Conservation (phyloP, 2,329 filamentous ascomycete species). For the Pseudonectria buxi region DNA sequence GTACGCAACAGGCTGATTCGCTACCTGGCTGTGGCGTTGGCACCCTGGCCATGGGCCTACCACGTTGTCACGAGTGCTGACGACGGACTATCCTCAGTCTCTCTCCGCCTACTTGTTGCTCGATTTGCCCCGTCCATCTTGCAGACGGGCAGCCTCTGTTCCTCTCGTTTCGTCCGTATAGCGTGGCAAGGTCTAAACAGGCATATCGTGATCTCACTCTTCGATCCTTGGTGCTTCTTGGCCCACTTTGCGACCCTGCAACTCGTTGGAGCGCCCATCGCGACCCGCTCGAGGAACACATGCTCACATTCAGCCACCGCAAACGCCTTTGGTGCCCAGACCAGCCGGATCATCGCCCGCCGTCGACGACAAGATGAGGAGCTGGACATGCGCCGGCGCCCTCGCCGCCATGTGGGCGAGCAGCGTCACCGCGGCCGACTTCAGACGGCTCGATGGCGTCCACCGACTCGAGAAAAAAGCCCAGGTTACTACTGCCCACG, state of each 20-base stretch:
- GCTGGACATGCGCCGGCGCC: constrained; percentile 12
- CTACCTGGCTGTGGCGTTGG: too few relatives aligned
- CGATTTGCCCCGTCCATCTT: too few relatives aligned
- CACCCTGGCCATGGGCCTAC: too few relatives aligned
- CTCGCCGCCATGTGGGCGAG: constrained; percentile 15
- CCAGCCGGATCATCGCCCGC: neutral
- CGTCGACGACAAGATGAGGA: constrained; percentile 11
- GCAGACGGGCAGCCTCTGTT: too few relatives aligned
- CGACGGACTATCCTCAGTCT: too few relatives aligned
- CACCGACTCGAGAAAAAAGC: constrained; percentile 25
- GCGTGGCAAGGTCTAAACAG: too few relatives aligned
- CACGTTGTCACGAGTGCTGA: too few relatives aligned
- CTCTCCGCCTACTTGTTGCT: too few relatives aligned
- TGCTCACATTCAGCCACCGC: neutral
- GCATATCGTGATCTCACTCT: neutral
- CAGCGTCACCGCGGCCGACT: constrained; percentile 18
- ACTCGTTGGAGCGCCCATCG: too few relatives aligned
- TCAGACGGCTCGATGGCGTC: constrained; percentile 24
- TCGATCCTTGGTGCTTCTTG: constrained; percentile 7
- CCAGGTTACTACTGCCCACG: constrained; percentile 17
- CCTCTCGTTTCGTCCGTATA: too few relatives aligned
- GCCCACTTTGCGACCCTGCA: constrained; percentile 4
- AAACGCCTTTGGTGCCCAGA: neutral
- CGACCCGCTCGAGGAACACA: neutral
- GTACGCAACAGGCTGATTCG: too few relatives aligned